Evolutionary conservation across 306 rosid species (phyloP).

Genomic region (Ziziphus jujuba): DNA sequence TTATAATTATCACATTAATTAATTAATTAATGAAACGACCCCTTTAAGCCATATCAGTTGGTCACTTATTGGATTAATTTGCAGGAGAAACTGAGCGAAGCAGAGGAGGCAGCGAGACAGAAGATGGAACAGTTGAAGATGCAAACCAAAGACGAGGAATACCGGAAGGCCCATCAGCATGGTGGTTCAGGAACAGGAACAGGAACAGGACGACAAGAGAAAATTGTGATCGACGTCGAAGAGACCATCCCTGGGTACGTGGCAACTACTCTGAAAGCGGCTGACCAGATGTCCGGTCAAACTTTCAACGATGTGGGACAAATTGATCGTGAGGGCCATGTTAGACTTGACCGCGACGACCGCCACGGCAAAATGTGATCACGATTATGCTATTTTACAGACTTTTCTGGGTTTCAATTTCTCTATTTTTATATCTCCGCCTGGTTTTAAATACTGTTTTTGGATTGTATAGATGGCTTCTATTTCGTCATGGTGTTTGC

Average conservation of each 20-base stretch:
- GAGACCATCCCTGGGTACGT: conserved; percentile 53
- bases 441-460: no score
- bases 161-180: neutral
- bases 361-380: conserved; percentile 45
- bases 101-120: conserved; percentile 44
- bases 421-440: neutral
- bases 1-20: no score
- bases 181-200: neutral
- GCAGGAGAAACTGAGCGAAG: conserved; percentile 57
- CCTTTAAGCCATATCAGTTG: no score
- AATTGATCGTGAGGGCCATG: conserved; percentile 36
- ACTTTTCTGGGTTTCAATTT: no score
- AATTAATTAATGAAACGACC: neutral
- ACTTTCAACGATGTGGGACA: conserved; percentile 44
- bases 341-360: conserved; percentile 9
- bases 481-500: no score
- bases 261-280: conserved; percentile 39
- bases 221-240: conserved; percentile 30
- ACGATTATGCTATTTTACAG: no score
- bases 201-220: conserved; percentile 2
- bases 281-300: conserved; percentile 54
- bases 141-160: conserved; percentile 13
- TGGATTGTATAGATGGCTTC: no score
- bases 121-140: conserved; percentile 47
- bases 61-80: no score